Base-by-base conservation (phyloP, 768 basidiomycete genomes). In the Mycena polygramma region DNA sequence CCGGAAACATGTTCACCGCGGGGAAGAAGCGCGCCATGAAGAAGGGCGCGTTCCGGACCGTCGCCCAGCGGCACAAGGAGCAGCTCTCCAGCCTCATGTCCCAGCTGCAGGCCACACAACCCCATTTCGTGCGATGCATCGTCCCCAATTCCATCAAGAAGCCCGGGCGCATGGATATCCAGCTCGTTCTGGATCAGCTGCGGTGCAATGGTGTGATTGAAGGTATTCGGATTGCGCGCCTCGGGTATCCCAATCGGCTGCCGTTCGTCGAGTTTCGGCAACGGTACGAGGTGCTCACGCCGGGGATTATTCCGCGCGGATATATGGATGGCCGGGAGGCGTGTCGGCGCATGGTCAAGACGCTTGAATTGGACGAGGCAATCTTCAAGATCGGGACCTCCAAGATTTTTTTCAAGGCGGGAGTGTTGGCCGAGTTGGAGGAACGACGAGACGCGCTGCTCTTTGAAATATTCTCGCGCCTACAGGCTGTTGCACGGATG, bases 371-470 rank as follows among this genome's bases (percentile, higher is more conserved):
- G 43, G 96, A 98, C 78, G 90, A 92, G 57, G 84, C 88, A 4
- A 86, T 91, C 22, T 98, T 91, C 87, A 94, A 92, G 76, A 94
- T 99, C 63, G 98, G 98, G 8, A 95, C 94, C 0, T 97, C 96
- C 45, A 99, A 99, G 82, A 94, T 98, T 69, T 99, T 99, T 85
- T 99, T 99, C 90, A 99, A 99, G 78, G 97, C 98, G 2, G 97
- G 97, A 5, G 95, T 98, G 5, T 87, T 99, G 19, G 98, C 98
- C 39, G 97, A 97, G 75, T 87, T 99, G 11, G 98, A 99, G 79
- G 98, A 98, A 74, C 87, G 95, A 15, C 84, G 97, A 19, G 97
- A 99, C 79, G 86, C 89, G 15, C 82, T 95, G n/a, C 80, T 99
- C 24, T 97, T 90, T 72, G 96, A 96, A 70, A 85, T 98, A 54